Base-by-base conservation (phyloP, 1,284 basidiomycete genomes). In the Cutaneotrichosporon sp. region DNA sequence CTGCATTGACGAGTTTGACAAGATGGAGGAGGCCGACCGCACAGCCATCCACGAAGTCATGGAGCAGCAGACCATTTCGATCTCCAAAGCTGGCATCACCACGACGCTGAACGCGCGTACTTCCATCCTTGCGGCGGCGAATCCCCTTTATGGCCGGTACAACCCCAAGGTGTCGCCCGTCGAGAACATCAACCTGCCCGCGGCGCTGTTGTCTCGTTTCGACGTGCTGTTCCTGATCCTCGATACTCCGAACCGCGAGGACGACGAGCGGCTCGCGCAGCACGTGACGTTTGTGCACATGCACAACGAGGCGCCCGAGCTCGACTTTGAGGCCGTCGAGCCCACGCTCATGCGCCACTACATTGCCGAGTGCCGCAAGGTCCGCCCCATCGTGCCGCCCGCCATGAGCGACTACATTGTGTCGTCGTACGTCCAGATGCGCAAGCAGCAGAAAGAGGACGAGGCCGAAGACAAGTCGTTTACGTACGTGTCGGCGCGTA, bases 11-110 rank as follows among this genome's bases (percentile, higher is more conserved):
- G 96, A 99, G 72, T 99, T 99, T 72, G 96, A 99, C 79, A 98
- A 99, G 77, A 99, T 99, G 96, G 96, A 98, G 63, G 96, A 98
- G 75, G 76, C 88, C 2, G 96, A 98, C 74, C 83, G 96, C 58
- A 98, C 96, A 0, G 91, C 96, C 13, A 98, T 99, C 60, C 96
- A 99, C 78, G 96, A 99, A 81, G 96, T 98, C 52, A 99, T 99
- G 96, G 94, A 99, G 75, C 94, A 99, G 71, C 94, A 99, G 76
- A 99, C 96, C 2, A 98, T 99, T 60, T 97, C 91, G 3, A 99
- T 99, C 63, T 93, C 92, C 41, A 99, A 99, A 77, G 96, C 96
- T 2, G 96, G 96, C 18, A 99, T 99, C 73, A 96, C 92, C 0
- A 98, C 96, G 0, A 98, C 96, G 0, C 80, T 98, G 36, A 99